phyloP scores from a whole-genome alignment of 1,284 basidiomycete genomes.

The Trichosporon asahii region DNA sequence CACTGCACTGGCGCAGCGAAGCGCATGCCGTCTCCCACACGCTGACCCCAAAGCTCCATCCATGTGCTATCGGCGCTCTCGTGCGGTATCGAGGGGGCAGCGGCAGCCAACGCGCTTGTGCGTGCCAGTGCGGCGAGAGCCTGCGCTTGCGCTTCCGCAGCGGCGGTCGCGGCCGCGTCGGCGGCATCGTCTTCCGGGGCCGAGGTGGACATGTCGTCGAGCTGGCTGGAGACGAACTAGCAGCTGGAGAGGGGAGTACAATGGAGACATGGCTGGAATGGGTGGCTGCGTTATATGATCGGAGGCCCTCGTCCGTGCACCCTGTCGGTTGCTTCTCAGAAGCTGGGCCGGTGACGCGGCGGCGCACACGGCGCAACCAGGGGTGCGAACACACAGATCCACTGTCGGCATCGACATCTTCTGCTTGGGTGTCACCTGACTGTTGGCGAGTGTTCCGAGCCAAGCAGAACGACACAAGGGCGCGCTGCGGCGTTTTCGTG shows the following conservation, averaged over 20 bases:
- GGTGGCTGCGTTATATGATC: background rate
- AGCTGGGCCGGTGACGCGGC: background rate
- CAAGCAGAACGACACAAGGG: too few species aligned
- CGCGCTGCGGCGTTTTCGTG: background rate
- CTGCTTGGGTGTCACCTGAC: background rate
- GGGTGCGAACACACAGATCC: background rate
- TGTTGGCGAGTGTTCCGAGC: background rate
- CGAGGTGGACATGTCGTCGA: background rate
- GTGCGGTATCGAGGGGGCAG: background rate
- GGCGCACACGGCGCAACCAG: background rate
- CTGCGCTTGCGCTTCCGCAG: background rate
- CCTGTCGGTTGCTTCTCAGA: background rate
- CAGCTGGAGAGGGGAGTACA: background rate
- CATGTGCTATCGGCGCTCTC: background rate
- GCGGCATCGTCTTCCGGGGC: background rate
- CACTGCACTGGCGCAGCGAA: background rate
- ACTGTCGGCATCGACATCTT: background rate
- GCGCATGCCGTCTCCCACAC: background rate
- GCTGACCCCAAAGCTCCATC: conserved; percentile 3
- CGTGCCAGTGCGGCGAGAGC: background rate
- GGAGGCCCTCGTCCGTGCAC: background rate
- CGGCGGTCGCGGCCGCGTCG: background rate
- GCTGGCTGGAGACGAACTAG: background rate
- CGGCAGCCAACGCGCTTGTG: background rate
- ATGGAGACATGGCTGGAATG: background rate